Conservation (phyloP, 192 early-diverging fungal species). For the Backusella tarrabulga region DNA sequence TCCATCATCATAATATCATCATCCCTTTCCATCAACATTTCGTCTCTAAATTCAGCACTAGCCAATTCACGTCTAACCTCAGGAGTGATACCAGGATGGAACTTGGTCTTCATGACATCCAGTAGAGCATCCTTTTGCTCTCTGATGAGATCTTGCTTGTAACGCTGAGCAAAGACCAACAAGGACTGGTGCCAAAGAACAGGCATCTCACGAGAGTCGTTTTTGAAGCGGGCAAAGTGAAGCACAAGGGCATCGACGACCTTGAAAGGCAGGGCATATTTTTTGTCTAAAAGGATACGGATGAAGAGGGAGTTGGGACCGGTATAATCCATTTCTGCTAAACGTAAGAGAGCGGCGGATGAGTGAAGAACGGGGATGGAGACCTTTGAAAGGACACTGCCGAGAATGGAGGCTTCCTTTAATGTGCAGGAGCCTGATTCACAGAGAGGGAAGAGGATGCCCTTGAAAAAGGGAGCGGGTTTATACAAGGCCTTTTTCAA, state of each 20-base stretch:
- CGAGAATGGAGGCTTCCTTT: conserved; percentile 94
- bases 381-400: conserved; percentile 87
- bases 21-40: conserved; percentile 62
- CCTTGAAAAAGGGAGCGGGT: conserved; percentile 97
- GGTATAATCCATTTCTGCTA: conserved; percentile 98
- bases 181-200: conserved; percentile 98
- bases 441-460: conserved; percentile 93
- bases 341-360: conserved; percentile 85
- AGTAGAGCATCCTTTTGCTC: conserved; percentile 94
- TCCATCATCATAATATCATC: conserved; percentile 50
- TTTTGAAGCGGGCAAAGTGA: conserved; percentile 92
- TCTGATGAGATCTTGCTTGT: conserved; percentile 92
- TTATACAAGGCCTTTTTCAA: conserved; percentile 97
- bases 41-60: conserved; percentile 67
- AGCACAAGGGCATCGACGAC: conserved; percentile 95
- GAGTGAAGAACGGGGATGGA: conserved; percentile 96
- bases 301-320: conserved; percentile 94
- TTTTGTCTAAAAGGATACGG: conserved; percentile 95
- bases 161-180: conserved; percentile 94
- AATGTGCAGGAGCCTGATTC: conserved; percentile 90
- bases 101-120: conserved; percentile 76
- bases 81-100: conserved; percentile 81
- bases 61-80: conserved; percentile 92
- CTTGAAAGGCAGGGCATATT: conserved; percentile 97
- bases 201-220: conserved; percentile 79